phyloP scores from a whole-genome alignment of 352 stramenopile species.

The Phytophthora hybrid region DNA sequence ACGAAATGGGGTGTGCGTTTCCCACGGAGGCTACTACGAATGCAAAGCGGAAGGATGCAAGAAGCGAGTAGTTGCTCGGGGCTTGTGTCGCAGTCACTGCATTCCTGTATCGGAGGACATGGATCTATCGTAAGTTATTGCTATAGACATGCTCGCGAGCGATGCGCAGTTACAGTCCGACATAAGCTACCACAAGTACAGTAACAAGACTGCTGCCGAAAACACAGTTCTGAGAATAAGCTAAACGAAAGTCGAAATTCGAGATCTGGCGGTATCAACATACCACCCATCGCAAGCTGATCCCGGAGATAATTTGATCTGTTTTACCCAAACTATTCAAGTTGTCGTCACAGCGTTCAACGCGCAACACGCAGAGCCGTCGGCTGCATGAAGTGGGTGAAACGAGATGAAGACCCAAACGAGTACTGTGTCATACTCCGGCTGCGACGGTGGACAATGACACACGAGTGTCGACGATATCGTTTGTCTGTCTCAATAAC shows the following conservation, averaged over 20 bases:
- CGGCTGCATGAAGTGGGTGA: constrained; percentile 1
- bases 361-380: neutral
- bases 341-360: neutral
- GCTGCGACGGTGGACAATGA: neutral
- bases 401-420: constrained; percentile 1
- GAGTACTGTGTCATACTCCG: neutral
- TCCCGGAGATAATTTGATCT: neutral
- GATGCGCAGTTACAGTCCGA: neutral
- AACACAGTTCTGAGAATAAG: neutral
- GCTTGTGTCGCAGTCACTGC: constrained; percentile 1
- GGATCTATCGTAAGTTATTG: constrained; percentile 2
- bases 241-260: neutral
- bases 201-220: neutral
- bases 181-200: neutral
- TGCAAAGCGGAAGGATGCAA: constrained; percentile 15
- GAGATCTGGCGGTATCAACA: neutral
- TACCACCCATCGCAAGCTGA: neutral
- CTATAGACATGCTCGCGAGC: constrained; percentile 8
- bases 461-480: neutral
- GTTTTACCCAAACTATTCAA: neutral
- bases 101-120: neutral
- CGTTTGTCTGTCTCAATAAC: neutral
- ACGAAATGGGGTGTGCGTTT: neutral
- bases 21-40: constrained; percentile 1
- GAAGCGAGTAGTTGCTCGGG: neutral